Evolutionary conservation across 2,329 filamentous ascomycete genomes (phyloP).

Genomic region (Orbilia blumenaviensis): DNA sequence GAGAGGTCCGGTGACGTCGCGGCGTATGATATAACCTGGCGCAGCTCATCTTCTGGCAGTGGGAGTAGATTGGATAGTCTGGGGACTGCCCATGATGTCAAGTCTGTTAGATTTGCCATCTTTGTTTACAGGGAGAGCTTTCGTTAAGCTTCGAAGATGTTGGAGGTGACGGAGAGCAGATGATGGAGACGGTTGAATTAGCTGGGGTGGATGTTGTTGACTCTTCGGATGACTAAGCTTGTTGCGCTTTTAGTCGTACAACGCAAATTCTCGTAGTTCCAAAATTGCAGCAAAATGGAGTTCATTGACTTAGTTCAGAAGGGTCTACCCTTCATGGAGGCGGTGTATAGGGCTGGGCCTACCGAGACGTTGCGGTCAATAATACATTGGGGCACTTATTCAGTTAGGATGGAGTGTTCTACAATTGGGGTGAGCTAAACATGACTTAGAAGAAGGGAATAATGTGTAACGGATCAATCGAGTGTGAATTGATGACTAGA

Average conservation of each 20-base stretch:
- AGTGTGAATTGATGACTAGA: too few relatives aligned
- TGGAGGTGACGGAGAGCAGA: neutral
- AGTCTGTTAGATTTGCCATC: conserved; percentile 33
- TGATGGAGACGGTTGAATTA: too few relatives aligned
- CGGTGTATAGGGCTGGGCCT: too few relatives aligned
- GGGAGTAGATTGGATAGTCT: conserved; percentile 83
- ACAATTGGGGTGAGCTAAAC: too few relatives aligned
- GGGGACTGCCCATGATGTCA: conserved; percentile 68
- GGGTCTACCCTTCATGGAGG: too few relatives aligned
- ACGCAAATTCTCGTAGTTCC: neutral
- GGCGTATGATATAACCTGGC: conserved; percentile 84
- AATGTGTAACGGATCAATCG: too few relatives aligned
- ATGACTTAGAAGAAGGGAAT: too few relatives aligned
- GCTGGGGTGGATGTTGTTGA: conserved; percentile 3
- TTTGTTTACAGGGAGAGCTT: neutral
- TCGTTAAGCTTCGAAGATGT: neutral
- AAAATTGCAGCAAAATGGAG: too few relatives aligned
- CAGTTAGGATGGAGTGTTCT: too few relatives aligned
- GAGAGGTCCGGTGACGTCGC: conserved; percentile 69
- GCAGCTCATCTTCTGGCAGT: conserved; percentile 82
- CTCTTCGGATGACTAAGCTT: conserved; percentile 5
- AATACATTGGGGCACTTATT: too few relatives aligned
- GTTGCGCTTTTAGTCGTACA: neutral
- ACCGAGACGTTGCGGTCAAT: too few relatives aligned
- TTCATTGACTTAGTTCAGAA: too few relatives aligned